Evolutionary conservation across 192 early-diverging fungal species (phyloP), one percentile per base, ranked within the genome.

Genomic region (Mortierella alpina): DNA sequence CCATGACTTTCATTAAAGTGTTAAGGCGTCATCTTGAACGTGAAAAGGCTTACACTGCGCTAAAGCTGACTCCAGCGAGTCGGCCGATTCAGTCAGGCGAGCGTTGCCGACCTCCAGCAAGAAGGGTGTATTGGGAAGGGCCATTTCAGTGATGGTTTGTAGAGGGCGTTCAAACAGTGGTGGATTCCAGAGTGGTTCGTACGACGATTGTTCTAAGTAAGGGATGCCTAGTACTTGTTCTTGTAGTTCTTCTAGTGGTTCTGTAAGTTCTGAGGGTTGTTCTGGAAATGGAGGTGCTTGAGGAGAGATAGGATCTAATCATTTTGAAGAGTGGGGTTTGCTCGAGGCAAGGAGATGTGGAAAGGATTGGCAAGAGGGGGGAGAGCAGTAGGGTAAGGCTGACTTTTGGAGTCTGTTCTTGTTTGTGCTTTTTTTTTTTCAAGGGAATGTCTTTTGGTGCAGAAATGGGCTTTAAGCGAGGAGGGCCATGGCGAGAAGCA

Each of bases 11-110:
- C 13, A n/a, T 0, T 7, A 20, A 9, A 63, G n/a, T 31, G 48
- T 45, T 10, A 2, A 3, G 5, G 11, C 39, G 56, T 4, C 17
- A 45, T 55, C 13, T 48, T 40, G 31, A 13, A 12, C 42, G 48
- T 20, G 20, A 53, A 5, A n/a, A n/a, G 20, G 54, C 74, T 76
- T 69, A 76, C 74, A 68, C 49, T 76, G 66, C 10, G 67, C 61
- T 18, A 76, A 45, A 11, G 74, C 74, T 56, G 66, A 76, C 39
- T 76, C 74, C 39, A 76, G 74, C 9, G 74, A 69, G 52, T 69
- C 55, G 61, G 67, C 74, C 46, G 67, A 69, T 55, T 68, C 65
- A 12, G 46, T 17, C 52, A 75, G 52, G 48, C 52, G 66, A 20
- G 39, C 13, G 45, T 53, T 69, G 54, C 39, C 57, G 15, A 15